Base-by-base conservation (phyloP, 2,329 filamentous ascomycete genomes). In the Ascochyta rabiei region DNA sequence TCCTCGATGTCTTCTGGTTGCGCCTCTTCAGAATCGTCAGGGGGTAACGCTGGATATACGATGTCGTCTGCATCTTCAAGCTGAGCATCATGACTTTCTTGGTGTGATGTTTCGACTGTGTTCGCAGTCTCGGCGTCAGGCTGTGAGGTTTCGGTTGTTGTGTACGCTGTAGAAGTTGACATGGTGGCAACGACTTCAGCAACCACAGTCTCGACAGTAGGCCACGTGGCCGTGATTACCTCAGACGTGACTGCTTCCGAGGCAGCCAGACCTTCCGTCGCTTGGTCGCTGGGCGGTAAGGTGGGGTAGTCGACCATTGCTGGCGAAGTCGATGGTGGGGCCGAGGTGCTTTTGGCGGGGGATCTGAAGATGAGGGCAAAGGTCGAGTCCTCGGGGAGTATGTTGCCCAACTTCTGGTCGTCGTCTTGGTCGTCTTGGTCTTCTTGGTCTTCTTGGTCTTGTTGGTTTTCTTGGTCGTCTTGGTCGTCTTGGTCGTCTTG, bases 291-390 rank as follows among this genome's bases (percentile, higher is more conserved):
- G 1, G 42, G 46, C 6, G 61, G 59, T 18, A 69, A 41, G 16
- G 58, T 19, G 2, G 66, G 66, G 30, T 63, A 67, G n/a, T 56
- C 47, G 6, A 66, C 45, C 38, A 60, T 56, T 12, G 56, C 55
- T 5, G 55, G 53, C 5, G 60, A 53, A 10, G 9, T 28, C 15
- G 18, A 44, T 38, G 2, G 13, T 6, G 13, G 24, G 33, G 35
- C 13, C 10, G 45, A 33, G 19, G 43, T 28, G 12, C 18, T 19
- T 35, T 67, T 66, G 15, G 24, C 39, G n/a, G 68, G 61, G 1
- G 66, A 67, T 18, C 60, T 59, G 49, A 71, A 71, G n/a, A 69
- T 47, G 4, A 56, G 55, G 7, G 54, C 53, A 19, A 52, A 52
- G 8, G 63, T 71, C 1, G 58, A 59, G 24, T 70, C 66, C 19